These are phyloP conservation scores for Wickerhamomyces xylosicus DNA, from an alignment of 805 yeast species.

Conservation along the genomic window DNA sequence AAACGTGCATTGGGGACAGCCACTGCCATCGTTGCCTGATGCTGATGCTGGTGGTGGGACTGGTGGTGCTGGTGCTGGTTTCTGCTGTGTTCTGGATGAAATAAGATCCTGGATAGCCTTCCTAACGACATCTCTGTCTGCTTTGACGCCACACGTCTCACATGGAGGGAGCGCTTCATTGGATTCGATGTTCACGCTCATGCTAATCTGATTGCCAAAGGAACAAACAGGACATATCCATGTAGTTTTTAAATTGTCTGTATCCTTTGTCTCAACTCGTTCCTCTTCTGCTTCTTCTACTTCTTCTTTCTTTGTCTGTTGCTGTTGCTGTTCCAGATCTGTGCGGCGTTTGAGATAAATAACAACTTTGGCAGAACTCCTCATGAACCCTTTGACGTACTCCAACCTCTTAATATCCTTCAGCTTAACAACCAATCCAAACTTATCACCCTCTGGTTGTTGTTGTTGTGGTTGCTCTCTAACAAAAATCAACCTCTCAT, in stretches of 20 bases:
- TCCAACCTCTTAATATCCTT: constrained; percentile 30
- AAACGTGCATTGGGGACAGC: constrained; percentile 62
- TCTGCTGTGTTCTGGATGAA: not conserved
- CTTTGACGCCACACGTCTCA: constrained; percentile 51
- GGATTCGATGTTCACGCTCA: constrained; percentile 19
- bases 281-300: not conserved
- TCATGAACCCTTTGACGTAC: constrained; percentile 46
- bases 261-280: not conserved
- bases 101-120: constrained; percentile 19
- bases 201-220: constrained; percentile 41
- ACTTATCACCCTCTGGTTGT: not conserved
- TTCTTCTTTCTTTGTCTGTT: constrained; percentile 1
- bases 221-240: constrained; percentile 93
- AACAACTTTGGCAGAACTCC: constrained; percentile 71
- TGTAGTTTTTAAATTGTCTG: constrained; percentile 4
- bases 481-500: constrained; percentile 61
- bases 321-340: not conserved
- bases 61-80: not conserved
- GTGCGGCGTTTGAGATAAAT: constrained; percentile 21
- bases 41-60: not conserved
- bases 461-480: not conserved
- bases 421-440: constrained; percentile 14
- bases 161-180: constrained; percentile 34
- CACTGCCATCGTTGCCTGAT: constrained; percentile 11
- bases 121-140: constrained; percentile 26